A percentile compares a stretch with the other conserved stretches of the same genome.
Conservation (phyloP, 2,329 filamentous ascomycete species). For the Phialemoniopsis sp. region DNA sequence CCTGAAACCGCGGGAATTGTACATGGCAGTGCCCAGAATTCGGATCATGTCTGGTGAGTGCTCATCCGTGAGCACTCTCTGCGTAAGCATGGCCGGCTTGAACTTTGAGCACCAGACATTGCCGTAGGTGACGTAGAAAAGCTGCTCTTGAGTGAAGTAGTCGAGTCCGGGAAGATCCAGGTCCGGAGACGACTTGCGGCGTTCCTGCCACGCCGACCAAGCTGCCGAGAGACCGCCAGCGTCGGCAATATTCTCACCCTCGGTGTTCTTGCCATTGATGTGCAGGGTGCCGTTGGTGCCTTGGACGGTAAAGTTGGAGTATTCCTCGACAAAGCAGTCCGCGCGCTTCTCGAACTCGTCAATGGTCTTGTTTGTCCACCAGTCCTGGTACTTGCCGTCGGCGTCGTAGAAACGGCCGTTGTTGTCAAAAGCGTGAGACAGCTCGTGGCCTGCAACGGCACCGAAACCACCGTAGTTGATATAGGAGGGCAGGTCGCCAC, state of each 20-base stretch:
- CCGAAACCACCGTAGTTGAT: constrained; percentile 68
- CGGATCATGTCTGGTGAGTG: constrained; percentile 62
- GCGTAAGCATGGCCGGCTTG: constrained; percentile 51
- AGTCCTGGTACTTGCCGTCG: constrained; percentile 60
- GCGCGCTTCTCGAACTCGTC: constrained; percentile 53
- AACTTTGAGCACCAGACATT: constrained; percentile 65
- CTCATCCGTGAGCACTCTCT: constrained; percentile 55
- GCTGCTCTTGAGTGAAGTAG: constrained; percentile 57
- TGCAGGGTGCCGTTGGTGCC: constrained; percentile 53
- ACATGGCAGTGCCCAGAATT: constrained; percentile 54
- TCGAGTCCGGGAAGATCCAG: constrained; percentile 4
- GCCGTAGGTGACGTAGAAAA: constrained; percentile 63
- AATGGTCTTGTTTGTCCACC: constrained; percentile 62
- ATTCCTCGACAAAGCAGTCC: constrained; percentile 67
- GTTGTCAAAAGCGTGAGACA: constrained; percentile 68
- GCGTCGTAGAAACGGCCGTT: constrained; percentile 61
- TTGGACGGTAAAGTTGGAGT: constrained; percentile 53
- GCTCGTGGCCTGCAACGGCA: constrained; percentile 62
- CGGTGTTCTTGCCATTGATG: constrained; percentile 59
- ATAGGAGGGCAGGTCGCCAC: constrained; percentile 58
- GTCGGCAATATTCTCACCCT: constrained; percentile 70
- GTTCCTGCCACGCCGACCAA: constrained; percentile 62
- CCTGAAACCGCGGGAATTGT: constrained; percentile 62
- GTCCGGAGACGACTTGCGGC: constrained; percentile 11
- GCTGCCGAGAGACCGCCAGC: constrained; percentile 61